Percentiles rank a stretch among this genome's conserved stretches.
These are phyloP conservation scores for Kluyveromyces sp. DNA, from an alignment of 1,139 yeast genomes.

Conservation along the genomic window DNA sequence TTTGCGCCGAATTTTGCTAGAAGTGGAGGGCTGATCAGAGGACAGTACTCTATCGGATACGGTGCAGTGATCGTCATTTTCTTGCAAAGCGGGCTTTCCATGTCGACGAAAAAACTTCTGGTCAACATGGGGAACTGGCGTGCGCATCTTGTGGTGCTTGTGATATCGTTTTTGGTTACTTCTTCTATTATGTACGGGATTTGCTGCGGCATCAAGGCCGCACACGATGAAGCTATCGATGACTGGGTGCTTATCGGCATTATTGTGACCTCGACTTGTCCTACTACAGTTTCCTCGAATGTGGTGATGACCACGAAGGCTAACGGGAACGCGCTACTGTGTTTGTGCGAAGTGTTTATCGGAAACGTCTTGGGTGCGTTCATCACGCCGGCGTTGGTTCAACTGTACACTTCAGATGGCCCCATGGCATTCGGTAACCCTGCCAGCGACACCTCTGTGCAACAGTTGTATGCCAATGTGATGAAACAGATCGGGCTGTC, in stretches of 20 bases:
- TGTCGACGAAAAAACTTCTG: conserved; percentile 55
- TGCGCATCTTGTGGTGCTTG: conserved; percentile 66
- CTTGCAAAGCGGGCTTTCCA: conserved; percentile 70
- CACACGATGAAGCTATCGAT: conserved; percentile 53
- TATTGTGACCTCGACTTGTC: conserved; percentile 77
- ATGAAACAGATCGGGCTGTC: conserved; percentile 83
- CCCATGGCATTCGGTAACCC: conserved; percentile 82
- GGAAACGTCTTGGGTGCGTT: conserved; percentile 84
- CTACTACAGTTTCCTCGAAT: conserved; percentile 85
- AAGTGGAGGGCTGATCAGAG: conserved; percentile 69
- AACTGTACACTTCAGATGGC: conserved; percentile 50
- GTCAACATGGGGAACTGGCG: conserved; percentile 67
- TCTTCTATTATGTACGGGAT: conserved; percentile 71
- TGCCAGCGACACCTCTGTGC: conserved; percentile 46
- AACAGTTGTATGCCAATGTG: conserved; percentile 59
- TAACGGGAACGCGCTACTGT: conserved; percentile 70
- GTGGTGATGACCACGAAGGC: conserved; percentile 88
- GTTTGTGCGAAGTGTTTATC: conserved; percentile 76
- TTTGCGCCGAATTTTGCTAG: conserved; percentile 78
- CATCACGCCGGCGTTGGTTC: conserved; percentile 76
- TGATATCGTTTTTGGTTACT: conserved; percentile 67
- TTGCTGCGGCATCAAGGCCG: conserved; percentile 55
- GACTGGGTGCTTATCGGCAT: conserved; percentile 73
- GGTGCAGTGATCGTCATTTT: conserved; percentile 85
- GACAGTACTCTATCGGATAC: conserved; percentile 70